A percentile compares a stretch with the other conserved stretches of the same genome.
These are phyloP conservation scores for Agroathelia rolfsii DNA, from an alignment of 1,284 basidiomycete genomes.

Conservation along the genomic window DNA sequence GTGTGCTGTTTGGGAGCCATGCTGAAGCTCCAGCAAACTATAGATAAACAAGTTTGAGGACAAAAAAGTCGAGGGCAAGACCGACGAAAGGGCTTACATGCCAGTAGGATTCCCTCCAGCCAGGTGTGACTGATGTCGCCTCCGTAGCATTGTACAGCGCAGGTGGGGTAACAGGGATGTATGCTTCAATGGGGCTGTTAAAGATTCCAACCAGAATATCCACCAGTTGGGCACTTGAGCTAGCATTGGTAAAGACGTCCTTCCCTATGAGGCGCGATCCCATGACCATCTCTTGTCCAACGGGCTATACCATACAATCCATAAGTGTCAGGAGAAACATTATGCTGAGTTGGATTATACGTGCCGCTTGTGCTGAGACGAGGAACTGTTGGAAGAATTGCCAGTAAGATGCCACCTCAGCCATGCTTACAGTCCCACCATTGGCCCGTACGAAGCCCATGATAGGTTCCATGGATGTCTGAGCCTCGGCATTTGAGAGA, in stretches of 20 bases:
- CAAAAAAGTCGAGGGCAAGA: too few relatives aligned
- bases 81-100: too few relatives aligned
- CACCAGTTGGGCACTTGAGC: constrained; percentile 5
- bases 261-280: constrained; percentile 13
- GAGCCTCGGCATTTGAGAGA: constrained; percentile 6
- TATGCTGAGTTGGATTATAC: background rate
- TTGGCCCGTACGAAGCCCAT: constrained; percentile 5
- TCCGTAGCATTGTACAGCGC: constrained; percentile 3
- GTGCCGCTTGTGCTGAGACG: constrained; percentile 6
- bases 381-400: constrained; percentile 9
- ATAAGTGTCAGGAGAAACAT: background rate
- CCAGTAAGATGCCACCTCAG: too few relatives aligned
- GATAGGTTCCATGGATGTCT: constrained; percentile 8
- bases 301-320: constrained; percentile 2
- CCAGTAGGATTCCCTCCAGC: constrained; percentile 10
- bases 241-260: constrained; percentile 7
- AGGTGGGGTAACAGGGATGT: constrained; percentile 9
- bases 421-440: constrained; percentile 2
- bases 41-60: constrained; percentile 4
- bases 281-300: constrained; percentile 10
- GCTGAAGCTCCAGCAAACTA: constrained; percentile 9
- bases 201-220: constrained; percentile 10
- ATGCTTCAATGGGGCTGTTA: too few relatives aligned
- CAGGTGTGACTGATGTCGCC: constrained; percentile 2
- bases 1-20: constrained; percentile 6